Base-by-base conservation (phyloP, 768 basidiomycete genomes). In the Leccinum disarticulatum region DNA sequence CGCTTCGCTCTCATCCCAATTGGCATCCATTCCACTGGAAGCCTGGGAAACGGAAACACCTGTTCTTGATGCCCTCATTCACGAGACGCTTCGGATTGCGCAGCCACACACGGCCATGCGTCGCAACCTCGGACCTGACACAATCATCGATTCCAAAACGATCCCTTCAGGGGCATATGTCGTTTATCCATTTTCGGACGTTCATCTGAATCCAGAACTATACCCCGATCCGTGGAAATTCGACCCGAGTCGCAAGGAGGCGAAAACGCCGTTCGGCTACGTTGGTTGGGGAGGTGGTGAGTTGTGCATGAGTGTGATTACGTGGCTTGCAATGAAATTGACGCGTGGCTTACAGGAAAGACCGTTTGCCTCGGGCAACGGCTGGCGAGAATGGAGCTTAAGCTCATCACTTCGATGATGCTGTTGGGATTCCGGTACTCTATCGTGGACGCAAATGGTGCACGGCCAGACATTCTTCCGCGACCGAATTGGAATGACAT, bases 41-140 rank as follows among this genome's bases (percentile, higher is more conserved):
- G 80, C 80, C 11, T 91, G 89, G 89, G 90, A 91, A 71, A 68
- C 76, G 2, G 77, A 84, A 60, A 88, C 84, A 30, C 89, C 90
- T 17, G 77, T 87, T 57, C 79, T 91, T 35, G 90, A 91, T 70
- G 79, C 84, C 51, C 77, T 91, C 66, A 86, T 91, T 67, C 82
- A 83, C 64, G 90, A 92, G 74, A 90, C 90, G 36, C 83, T 89
- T 25, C 86, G 90, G 41, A 76, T 91, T 51, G 88, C 89, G 10
- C 87, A 91, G 77, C 88, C 90, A 47, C 88, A 91, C 73, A 83
- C 83, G 1, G 90, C 90, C 58, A 90, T 91, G 88, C 83, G 90
- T 69, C 83, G 87, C 60, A 91, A 91, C 70, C 74, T 90, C 59
- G 90, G 89, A 17, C 87, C 87, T 64, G 86, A 88, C 58, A 73